These are phyloP conservation scores for Barnettozyma vustinii DNA, from an alignment of 805 yeast species.

Conservation along the genomic window DNA sequence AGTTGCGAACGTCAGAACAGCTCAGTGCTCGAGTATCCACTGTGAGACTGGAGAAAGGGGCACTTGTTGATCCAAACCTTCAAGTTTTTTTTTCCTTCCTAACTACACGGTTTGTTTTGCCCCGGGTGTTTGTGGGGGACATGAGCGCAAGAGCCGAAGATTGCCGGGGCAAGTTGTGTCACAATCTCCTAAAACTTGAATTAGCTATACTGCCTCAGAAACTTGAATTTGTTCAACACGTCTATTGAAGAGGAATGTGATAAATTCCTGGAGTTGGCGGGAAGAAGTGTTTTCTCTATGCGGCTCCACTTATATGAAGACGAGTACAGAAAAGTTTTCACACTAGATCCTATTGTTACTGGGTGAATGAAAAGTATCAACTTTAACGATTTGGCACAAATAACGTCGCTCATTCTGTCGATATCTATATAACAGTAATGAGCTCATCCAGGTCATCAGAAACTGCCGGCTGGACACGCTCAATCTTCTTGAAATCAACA, in stretches of 20 bases:
- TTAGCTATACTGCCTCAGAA: no score
- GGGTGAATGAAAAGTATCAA: no score
- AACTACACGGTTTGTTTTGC: not conserved
- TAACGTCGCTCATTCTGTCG: not conserved
- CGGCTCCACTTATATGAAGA: not conserved
- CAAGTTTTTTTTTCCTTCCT: not conserved
- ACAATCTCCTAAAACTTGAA: no score
- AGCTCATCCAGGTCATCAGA: slow-evolving; percentile 5
- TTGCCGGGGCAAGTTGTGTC: not conserved
- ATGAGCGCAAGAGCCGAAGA: not conserved
- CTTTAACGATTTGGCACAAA: no score
- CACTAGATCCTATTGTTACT: no score
- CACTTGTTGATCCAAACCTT: not conserved
- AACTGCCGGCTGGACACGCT: slow-evolving; percentile 3
- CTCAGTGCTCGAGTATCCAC: not conserved
- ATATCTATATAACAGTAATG: slow-evolving; percentile 5
- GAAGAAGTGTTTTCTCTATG: no score
- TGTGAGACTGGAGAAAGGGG: not conserved
- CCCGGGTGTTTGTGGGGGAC: not conserved
- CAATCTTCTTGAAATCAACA: not conserved
- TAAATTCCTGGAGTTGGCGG: no score
- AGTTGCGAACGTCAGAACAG: not conserved
- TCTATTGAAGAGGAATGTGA: no score
- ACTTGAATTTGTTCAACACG: no score
- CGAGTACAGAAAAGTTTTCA: not conserved